phyloP scores from a whole-genome alignment of 1,284 basidiomycete genomes.

The Moniliella sp. region DNA sequence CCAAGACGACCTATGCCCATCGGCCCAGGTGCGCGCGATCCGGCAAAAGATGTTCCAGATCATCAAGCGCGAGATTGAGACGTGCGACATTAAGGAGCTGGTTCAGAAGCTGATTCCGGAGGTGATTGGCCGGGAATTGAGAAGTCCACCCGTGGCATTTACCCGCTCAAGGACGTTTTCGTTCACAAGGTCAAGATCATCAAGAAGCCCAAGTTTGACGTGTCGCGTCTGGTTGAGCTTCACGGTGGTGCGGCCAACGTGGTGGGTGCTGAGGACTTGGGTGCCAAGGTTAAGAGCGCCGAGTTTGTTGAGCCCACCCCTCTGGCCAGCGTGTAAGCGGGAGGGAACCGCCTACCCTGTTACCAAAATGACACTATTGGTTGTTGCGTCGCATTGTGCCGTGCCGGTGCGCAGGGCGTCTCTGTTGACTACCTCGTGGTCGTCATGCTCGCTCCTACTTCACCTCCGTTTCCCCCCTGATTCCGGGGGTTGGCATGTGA shows the following conservation, averaged over 20 bases:
- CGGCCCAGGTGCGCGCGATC: constrained; percentile 88
- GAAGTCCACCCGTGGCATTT: constrained; percentile 86
- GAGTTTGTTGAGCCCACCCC: constrained; percentile 83
- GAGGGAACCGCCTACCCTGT: too few species aligned
- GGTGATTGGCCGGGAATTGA: constrained; percentile 98
- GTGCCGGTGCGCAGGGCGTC: too few species aligned
- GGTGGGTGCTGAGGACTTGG: constrained; percentile 49
- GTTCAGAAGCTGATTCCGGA: constrained; percentile 96
- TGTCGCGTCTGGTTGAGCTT: constrained; percentile 78
- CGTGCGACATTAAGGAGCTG: constrained; percentile 82
- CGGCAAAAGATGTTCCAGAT: constrained; percentile 99
- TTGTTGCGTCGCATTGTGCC: too few species aligned
- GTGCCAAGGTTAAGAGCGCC: constrained; percentile 54
- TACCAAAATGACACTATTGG: too few species aligned
- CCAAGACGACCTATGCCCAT: constrained; percentile 97
- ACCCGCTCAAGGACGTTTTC: constrained; percentile 75
- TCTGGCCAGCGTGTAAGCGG: constrained; percentile 45
- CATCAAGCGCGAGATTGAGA: constrained; percentile 84
- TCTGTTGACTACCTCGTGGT: too few species aligned
- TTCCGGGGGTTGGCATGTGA: too few species aligned
- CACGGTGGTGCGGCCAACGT: constrained; percentile 51
- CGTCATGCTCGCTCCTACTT: too few species aligned
- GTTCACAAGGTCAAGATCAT: constrained; percentile 77
- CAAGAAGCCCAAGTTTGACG: constrained; percentile 89
- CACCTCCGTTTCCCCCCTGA: too few species aligned